These are phyloP conservation scores for Colletotrichum theobromicola DNA, from an alignment of 2,329 filamentous ascomycete genomes.

Conservation along the genomic window DNA sequence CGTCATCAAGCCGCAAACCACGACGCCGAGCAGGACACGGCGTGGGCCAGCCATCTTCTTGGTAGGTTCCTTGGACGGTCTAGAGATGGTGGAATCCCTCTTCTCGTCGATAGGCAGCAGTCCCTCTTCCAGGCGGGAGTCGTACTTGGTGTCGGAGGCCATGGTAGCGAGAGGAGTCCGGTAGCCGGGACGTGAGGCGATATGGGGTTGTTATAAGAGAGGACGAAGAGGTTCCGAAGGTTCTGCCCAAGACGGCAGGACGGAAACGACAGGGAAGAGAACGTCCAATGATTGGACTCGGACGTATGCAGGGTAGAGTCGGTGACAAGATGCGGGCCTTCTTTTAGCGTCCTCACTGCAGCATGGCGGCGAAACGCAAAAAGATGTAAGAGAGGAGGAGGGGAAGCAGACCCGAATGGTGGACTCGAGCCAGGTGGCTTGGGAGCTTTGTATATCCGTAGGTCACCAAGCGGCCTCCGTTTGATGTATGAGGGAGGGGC, in stretches of 20 bases:
- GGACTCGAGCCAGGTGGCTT: neutral
- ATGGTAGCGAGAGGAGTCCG: constrained; percentile 9
- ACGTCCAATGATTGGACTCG: neutral
- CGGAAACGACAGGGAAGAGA: neutral
- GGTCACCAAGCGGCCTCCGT: constrained; percentile 1
- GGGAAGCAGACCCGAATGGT: neutral
- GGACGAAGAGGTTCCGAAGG: constrained; percentile 25
- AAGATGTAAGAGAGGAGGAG: constrained; percentile 9
- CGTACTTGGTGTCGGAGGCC: constrained; percentile 20
- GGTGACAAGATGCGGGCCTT: constrained; percentile 11
- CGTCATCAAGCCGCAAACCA: constrained; percentile 26
- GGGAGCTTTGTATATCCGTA: constrained; percentile 5
- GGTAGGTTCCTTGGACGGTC: constrained; percentile 1
- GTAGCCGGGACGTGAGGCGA: constrained; percentile 28
- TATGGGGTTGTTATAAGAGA: constrained; percentile 32
- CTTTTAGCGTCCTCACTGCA: constrained; percentile 18
- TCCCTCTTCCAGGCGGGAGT: constrained; percentile 24
- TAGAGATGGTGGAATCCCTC: constrained; percentile 1
- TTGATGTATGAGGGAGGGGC: constrained; percentile 7
- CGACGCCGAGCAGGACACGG: constrained; percentile 23
- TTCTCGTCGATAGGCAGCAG: constrained; percentile 24
- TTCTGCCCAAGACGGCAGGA: constrained; percentile 8
- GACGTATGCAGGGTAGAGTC: constrained; percentile 7
- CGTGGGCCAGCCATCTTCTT: constrained; percentile 25
- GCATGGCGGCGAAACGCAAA: constrained; percentile 5